Evolutionary conservation across 2,329 filamentous ascomycete genomes (phyloP), one percentile per base, ranked within the genome.

Genomic region (Fusarium irregulare): DNA sequence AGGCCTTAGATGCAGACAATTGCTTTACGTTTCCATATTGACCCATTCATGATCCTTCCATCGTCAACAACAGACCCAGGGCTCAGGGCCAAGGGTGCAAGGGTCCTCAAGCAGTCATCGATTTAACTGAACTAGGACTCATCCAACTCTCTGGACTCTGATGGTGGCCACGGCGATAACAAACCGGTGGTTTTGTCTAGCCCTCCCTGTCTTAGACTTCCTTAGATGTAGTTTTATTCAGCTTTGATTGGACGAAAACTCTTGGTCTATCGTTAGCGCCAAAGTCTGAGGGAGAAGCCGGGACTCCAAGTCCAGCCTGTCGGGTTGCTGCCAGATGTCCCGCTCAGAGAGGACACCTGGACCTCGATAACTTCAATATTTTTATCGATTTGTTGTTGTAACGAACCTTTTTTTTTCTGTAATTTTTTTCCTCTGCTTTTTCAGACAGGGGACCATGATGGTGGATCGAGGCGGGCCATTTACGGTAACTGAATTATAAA

Each of bases 271-370:
- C 58, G 65, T 54, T 60, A 63, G 55, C 56, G 69, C 72, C 66
- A 46, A 58, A 47, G 41, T 49, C 30, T n/a, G 60, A 73, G 76
- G 77, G 68, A 77, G 73, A 78, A 79, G 76, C 73, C 77, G 77
- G 76, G 74, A 77, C 50, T 64, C 66, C 47, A 61, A 50, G 53
- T 69, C 70, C 75, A 76, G 64, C 77, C 75, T 75, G 72, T 78
- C 76, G 76, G 75, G 74, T 72, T 50, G 47, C 70, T 69, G 51
- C 75, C 76, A 73, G 66, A 49, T 59, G 64, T 65, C 73, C 72
- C 73, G 42, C 62, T 58, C 56, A 37, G 16, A 59, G 42, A 62
- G 57, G 51, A 63, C 53, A 55, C 48, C 53, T 66, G 53, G 34
- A 25, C 54, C 63, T 66, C 40, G 27, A 14, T 55, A 53, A 27